These are phyloP conservation scores for Allomyces macrogynus DNA, from an alignment of 192 early-diverging fungal species.

Conservation along the genomic window DNA sequence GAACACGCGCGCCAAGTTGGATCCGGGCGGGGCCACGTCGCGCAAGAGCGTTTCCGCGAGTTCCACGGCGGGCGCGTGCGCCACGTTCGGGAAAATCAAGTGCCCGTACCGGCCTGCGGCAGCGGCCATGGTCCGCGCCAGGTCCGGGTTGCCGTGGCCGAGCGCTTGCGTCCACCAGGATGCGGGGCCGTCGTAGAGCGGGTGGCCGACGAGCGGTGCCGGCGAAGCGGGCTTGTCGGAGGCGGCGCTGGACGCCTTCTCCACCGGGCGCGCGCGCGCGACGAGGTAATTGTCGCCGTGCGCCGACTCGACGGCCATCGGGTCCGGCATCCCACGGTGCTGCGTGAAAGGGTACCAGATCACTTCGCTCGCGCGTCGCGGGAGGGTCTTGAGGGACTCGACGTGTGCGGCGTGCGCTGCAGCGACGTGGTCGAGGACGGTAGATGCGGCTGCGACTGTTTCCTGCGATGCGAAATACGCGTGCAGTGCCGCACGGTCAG, in stretches of 20 bases:
- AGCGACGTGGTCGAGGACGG: no score
- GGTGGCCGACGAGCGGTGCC: no score
- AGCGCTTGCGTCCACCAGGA: slow-evolving; percentile 68
- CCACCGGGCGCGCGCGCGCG: slow-evolving; percentile 19
- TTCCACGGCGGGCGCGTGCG: slow-evolving; percentile 39
- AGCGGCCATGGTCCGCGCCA: slow-evolving; percentile 36
- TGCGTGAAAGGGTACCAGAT: slow-evolving; percentile 78
- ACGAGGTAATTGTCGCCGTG: slow-evolving; percentile 36
- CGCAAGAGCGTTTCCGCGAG: slow-evolving; percentile 28
- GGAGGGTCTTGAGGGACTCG: slow-evolving; percentile 17
- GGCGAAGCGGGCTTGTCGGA: slow-evolving; percentile 5
- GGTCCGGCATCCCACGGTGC: slow-evolving; percentile 26
- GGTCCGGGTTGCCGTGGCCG: slow-evolving; percentile 40
- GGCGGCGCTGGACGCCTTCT: slow-evolving; percentile 1
- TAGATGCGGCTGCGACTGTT: no score
- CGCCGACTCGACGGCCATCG: slow-evolving; percentile 58
- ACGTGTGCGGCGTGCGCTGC: no score
- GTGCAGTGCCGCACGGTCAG: slow-evolving; percentile 29
- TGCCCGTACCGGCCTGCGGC: slow-evolving; percentile 60
- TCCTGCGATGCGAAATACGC: slow-evolving; percentile 27
- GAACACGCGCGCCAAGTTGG: slow-evolving; percentile 36
- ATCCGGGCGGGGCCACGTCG: no score
- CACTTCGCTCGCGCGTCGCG: slow-evolving; percentile 16
- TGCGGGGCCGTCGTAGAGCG: slow-evolving; percentile 49
- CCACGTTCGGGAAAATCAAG: slow-evolving; percentile 53